Evolutionary conservation across 2,329 filamentous ascomycete genomes (phyloP).

Genomic region (Pyrenophora tritici-repentis): DNA sequence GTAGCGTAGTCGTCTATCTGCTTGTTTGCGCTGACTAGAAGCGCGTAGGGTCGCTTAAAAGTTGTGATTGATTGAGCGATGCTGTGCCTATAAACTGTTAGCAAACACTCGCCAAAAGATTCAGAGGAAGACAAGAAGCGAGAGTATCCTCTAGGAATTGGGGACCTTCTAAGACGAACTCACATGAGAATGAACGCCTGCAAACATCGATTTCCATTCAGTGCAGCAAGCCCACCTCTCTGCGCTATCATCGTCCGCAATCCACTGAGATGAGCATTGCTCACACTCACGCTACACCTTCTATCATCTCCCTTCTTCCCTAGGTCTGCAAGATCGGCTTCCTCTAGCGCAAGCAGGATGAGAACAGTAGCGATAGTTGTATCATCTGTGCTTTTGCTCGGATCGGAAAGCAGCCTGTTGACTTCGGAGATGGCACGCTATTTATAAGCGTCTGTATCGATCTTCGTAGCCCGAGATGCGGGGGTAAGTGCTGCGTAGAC

Average conservation of each 20-base stretch:
- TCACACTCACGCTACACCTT: conserved; percentile 27
- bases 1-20: conserved; percentile 30
- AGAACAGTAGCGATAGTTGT: conserved; percentile 42
- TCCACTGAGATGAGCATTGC: conserved; percentile 36
- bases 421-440: conserved; percentile 35
- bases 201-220: conserved; percentile 35
- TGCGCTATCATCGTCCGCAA: conserved; percentile 41
- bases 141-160: not conserved
- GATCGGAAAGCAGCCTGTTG: conserved; percentile 33
- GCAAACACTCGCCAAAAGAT: not conserved
- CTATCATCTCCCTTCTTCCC: conserved; percentile 17
- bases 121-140: no score
- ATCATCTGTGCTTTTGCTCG: conserved; percentile 30
- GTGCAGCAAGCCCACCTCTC: conserved; percentile 37
- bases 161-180: conserved; percentile 9
- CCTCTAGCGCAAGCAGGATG: conserved; percentile 39
- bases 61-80: conserved; percentile 38
- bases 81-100: conserved; percentile 36
- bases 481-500: conserved; percentile 38
- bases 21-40: conserved; percentile 26
- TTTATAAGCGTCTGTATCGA: conserved; percentile 36
- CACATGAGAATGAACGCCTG: conserved; percentile 42
- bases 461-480: conserved; percentile 19
- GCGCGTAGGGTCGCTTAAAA: conserved; percentile 37
- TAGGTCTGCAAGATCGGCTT: conserved; percentile 32